A percentile compares a stretch with the other conserved stretches of the same genome.
Evolutionary conservation across 2,329 filamentous ascomycete genomes (phyloP).

Genomic region (Botrytis elliptica): DNA sequence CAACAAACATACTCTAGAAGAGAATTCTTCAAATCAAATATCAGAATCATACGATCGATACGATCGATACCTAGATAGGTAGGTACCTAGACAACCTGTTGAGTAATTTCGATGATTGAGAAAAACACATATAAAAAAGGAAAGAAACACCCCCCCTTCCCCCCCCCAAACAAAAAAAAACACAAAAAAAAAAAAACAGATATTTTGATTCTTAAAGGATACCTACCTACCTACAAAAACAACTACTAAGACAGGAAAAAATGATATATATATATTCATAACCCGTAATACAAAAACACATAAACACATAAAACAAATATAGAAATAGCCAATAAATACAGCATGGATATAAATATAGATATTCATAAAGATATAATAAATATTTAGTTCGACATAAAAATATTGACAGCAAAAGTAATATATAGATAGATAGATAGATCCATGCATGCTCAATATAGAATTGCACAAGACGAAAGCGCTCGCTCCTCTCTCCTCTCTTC

Average conservation of each 20-base stretch:
- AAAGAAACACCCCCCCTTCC: too few relatives aligned
- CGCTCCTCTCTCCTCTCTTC: neutral
- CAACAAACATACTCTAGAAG: too few relatives aligned
- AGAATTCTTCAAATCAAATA: too few relatives aligned
- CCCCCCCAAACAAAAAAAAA: too few relatives aligned
- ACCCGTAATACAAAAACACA: neutral
- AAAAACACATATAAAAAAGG: too few relatives aligned
- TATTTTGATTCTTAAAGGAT: too few relatives aligned
- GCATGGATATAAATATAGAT: neutral
- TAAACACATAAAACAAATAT: neutral
- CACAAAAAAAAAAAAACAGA: too few relatives aligned
- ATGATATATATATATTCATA: neutral
- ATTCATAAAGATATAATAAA: neutral
- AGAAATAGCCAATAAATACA: fast-evolving
- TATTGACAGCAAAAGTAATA: neutral
- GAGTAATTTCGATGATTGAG: too few relatives aligned
- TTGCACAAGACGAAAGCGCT: neutral
- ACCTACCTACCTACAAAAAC: neutral
- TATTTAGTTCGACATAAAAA: neutral
- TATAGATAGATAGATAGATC: neutral
- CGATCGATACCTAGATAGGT: too few relatives aligned
- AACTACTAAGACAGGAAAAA: neutral
- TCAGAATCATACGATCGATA: too few relatives aligned
- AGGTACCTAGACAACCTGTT: too few relatives aligned
- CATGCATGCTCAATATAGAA: neutral